phyloP scores from a whole-genome alignment of 2,329 filamentous ascomycete species.

The Penicillium nordicum region DNA sequence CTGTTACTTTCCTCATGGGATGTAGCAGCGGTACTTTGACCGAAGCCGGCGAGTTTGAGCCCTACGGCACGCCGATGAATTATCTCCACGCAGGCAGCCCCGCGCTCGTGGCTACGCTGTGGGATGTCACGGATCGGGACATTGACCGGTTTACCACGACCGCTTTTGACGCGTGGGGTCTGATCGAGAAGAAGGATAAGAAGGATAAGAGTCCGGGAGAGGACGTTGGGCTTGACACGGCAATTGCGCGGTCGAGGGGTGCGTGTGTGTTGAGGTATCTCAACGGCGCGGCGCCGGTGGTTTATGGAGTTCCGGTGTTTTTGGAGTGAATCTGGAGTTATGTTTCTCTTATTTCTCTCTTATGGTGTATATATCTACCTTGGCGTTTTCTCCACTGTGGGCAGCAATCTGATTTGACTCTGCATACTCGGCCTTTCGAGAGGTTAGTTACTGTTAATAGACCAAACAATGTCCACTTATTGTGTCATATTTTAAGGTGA shows the following conservation, averaged over 20 bases:
- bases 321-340: conserved; percentile 43
- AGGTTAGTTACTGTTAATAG: neutral
- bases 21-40: conserved; percentile 81
- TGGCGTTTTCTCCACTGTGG: conserved; percentile 15
- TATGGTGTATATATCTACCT: conserved; percentile 4
- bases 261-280: conserved; percentile 87
- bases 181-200: conserved; percentile 52
- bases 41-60: conserved; percentile 82
- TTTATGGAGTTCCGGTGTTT: conserved; percentile 94
- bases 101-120: conserved; percentile 85
- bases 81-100: conserved; percentile 87
- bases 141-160: conserved; percentile 86
- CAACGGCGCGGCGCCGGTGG: conserved; percentile 87
- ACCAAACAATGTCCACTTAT: neutral
- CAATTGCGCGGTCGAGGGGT: conserved; percentile 69
- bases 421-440: neutral
- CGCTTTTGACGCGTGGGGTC: conserved; percentile 81
- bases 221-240: conserved; percentile 66
- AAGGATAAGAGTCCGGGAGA: conserved; percentile 29
- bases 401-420: conserved; percentile 14
- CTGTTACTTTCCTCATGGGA: conserved; percentile 86
- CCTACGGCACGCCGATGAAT: conserved; percentile 83
- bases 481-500: neutral
- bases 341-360: neutral
- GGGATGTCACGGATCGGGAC: conserved; percentile 97